A percentile compares a stretch with the other conserved stretches of the same genome.
Evolutionary conservation across 805 yeast species (phyloP).

Genomic region (Candida mattraensis): DNA sequence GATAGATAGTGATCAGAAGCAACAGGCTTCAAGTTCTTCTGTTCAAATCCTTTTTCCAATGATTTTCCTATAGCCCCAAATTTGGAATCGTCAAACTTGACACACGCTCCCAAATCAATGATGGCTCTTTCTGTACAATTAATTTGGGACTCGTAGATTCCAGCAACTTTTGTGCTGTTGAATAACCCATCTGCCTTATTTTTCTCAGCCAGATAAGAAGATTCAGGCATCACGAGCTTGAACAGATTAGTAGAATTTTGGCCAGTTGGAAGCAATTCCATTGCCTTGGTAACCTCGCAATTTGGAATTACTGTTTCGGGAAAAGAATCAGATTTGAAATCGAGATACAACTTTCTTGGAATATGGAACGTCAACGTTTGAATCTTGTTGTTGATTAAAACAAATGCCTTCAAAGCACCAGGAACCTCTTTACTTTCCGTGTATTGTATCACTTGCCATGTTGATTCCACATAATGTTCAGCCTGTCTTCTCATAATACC

Average conservation of each 20-base stretch:
- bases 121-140: constrained; percentile 69
- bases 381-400: constrained; percentile 65
- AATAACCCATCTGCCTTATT: constrained; percentile 61
- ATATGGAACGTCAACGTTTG: constrained; percentile 73
- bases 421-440: constrained; percentile 51
- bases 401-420: constrained; percentile 78
- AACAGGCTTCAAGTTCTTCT: constrained; percentile 49
- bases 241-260: constrained; percentile 53
- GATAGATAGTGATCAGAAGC: constrained; percentile 55
- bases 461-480: constrained; percentile 68
- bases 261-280: constrained; percentile 71
- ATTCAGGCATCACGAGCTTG: constrained; percentile 68
- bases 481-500: constrained; percentile 75
- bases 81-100: constrained; percentile 64
- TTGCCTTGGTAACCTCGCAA: constrained; percentile 57
- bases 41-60: constrained; percentile 78
- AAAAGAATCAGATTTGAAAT: constrained; percentile 48
- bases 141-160: constrained; percentile 76
- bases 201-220: constrained; percentile 53
- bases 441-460: constrained; percentile 86
- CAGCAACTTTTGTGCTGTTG: constrained; percentile 58
- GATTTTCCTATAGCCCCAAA: constrained; percentile 89
- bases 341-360: constrained; percentile 71
- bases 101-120: constrained; percentile 73
- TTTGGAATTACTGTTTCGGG: constrained; percentile 40